A percentile compares a stretch with the other conserved stretches of the same genome.
These are phyloP conservation scores for Torrubiellomyces zombiae DNA, from an alignment of 2,329 filamentous ascomycete species.

Conservation along the genomic window DNA sequence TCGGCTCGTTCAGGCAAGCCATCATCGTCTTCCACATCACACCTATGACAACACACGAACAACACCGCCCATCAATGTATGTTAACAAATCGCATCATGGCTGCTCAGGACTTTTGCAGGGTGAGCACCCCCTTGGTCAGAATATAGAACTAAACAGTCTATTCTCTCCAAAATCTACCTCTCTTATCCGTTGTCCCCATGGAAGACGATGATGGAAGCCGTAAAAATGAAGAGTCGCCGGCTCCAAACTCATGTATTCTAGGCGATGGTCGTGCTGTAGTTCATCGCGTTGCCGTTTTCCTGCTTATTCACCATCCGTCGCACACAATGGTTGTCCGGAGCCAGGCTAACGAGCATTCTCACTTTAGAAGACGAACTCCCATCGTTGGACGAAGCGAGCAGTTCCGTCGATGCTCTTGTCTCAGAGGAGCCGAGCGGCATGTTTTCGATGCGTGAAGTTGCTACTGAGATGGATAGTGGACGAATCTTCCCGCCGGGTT, in stretches of 20 bases:
- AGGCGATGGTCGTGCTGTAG: constrained; percentile 12
- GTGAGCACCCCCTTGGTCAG: constrained; percentile 21
- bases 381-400: constrained; percentile 42
- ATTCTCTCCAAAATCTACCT: constrained; percentile 18
- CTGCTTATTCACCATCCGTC: constrained; percentile 7
- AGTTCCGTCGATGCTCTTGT: constrained; percentile 53
- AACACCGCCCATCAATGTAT: constrained; percentile 35
- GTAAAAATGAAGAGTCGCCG: no score
- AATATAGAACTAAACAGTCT: constrained; percentile 24
- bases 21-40: constrained; percentile 50
- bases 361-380: constrained; percentile 44
- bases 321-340: no score
- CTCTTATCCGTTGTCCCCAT: constrained; percentile 20
- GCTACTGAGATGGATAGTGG: constrained; percentile 4
- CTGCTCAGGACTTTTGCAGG: no score
- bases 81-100: constrained; percentile 33
- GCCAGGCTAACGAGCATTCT: constrained; percentile 22
- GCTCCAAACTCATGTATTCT: no score
- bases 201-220: constrained; percentile 48
- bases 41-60: constrained; percentile 4
- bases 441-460: constrained; percentile 3
- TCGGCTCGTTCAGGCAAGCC: constrained; percentile 40
- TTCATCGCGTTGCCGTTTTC: constrained; percentile 9
- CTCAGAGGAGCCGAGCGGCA: constrained; percentile 31
- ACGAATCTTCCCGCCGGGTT: constrained; percentile 15